Base-by-base conservation (phyloP, 2,329 filamentous ascomycete species). In the Beauveria pseudobassiana region DNA sequence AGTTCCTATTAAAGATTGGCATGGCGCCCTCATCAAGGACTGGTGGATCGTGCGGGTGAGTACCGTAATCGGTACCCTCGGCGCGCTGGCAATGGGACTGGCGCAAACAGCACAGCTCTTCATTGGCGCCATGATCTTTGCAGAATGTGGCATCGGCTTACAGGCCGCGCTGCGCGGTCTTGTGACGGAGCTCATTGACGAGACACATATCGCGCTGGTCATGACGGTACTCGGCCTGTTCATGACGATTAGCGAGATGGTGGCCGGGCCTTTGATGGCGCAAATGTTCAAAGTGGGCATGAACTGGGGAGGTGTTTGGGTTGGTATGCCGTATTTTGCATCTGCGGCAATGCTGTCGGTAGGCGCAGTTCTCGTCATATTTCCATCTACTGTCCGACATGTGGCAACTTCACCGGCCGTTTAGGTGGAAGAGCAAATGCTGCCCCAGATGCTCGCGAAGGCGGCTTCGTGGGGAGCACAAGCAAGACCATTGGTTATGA, bases 1-100 rank as follows among this genome's bases (percentile, higher is more conserved):
- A 59, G 12, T 8, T 52, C 10, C 34, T 59, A 22, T 24, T 51
- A 7, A 59, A 52, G 34, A 28, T 34, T 30, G 57, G 57, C 48
- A 52, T 59, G 57, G 30, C 46, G 45, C 53, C 57, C 16, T 51
- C 46, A 20, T 51, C 38, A 59, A 59, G n/a, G 57, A 59, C 57
- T 59, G 57, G 57, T 59, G 57, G 57, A 50, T 59, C 20, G 46
- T 59, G 12, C 46, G 57, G 8, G 34, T 51, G 12, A 59, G 57
- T 16, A 34, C 34, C 38, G 16, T 52, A 9, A 52, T 59, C 16
- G 10, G 20, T 22, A 24, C 52, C 7, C 22, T 52, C 22, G 57
- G 46, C 20, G 18, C 57, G 3, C 48, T 59, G 5, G 34, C 46
- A 2, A 59, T 59, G 57, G 57, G 57, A 8, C 10, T 59, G 30